phyloP scores from a whole-genome alignment of 441 rosid species.

The Macaranga tanarius region DNA sequence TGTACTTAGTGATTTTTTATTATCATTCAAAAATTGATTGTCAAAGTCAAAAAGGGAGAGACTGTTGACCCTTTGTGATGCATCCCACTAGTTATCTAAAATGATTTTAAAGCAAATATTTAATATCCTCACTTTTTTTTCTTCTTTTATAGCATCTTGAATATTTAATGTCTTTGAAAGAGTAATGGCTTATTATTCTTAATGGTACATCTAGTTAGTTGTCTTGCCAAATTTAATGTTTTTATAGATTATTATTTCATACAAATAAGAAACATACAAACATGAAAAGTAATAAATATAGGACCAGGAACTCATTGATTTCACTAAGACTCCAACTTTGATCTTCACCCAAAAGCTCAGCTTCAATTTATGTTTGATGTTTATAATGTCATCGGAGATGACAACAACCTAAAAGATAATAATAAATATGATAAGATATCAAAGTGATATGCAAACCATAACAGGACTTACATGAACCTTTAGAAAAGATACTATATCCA shows the following conservation, averaged over 20 bases:
- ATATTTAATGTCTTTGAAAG: too few species aligned
- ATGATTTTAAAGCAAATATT: too few species aligned
- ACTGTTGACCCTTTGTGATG: too few species aligned
- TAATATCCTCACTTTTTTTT: too few species aligned
- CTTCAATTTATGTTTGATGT: conserved; percentile 64
- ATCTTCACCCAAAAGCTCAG: conserved; percentile 78
- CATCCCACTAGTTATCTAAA: too few species aligned
- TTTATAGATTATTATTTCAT: not conserved
- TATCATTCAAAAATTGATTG: too few species aligned
- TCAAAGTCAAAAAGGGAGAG: too few species aligned
- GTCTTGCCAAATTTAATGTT: not conserved
- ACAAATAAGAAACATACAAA: not conserved
- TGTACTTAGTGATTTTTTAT: too few species aligned
- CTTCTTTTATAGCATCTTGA: too few species aligned
- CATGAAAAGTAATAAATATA: not conserved
- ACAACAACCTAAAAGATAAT: conserved; percentile 45
- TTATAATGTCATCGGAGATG: conserved; percentile 67
- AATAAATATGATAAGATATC: conserved; percentile 9
- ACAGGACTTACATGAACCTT: not conserved
- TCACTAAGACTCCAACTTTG: conserved; percentile 73
- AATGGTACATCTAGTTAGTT: too few species aligned
- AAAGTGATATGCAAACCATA: not conserved
- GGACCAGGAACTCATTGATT: conserved; percentile 43
- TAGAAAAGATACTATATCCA: not conserved
- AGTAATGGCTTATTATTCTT: too few species aligned